Conservation (phyloP, 2,329 filamentous ascomycete species). For the Orbilia ellipsospora region DNA sequence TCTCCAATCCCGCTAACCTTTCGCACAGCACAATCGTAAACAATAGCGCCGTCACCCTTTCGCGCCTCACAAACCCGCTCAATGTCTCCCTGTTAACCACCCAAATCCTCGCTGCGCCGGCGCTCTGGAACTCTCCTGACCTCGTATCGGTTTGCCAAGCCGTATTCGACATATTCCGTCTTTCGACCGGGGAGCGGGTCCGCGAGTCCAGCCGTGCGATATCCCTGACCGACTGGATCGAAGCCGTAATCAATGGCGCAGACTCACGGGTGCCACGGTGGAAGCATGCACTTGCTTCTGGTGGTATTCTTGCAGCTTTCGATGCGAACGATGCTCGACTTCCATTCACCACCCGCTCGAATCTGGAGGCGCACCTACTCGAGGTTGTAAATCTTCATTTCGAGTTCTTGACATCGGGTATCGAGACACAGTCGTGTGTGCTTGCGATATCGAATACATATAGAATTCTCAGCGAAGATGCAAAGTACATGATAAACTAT, state of each 20-base stretch:
- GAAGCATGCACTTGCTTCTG: conserved; percentile 84
- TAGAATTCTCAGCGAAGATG: conserved; percentile 41
- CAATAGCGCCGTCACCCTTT: conserved; percentile 72
- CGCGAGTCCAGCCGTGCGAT: conserved; percentile 63
- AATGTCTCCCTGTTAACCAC: conserved; percentile 79
- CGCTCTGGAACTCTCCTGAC: conserved; percentile 74
- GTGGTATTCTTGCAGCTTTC: conserved; percentile 72
- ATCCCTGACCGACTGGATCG: conserved; percentile 68
- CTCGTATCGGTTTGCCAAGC: conserved; percentile 73
- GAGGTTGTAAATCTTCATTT: conserved; percentile 53
- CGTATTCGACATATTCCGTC: conserved; percentile 77
- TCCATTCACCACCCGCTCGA: conserved; percentile 41
- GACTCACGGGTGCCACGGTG: conserved; percentile 76
- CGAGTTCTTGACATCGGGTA: conserved; percentile 46
- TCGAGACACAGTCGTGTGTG: conserved; percentile 47
- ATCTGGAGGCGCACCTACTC: conserved; percentile 44
- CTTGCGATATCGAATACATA: conserved; percentile 48
- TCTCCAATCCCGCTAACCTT: conserved; percentile 14
- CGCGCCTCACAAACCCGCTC: conserved; percentile 77
- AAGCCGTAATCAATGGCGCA: conserved; percentile 69
- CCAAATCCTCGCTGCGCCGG: conserved; percentile 76
- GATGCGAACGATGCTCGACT: conserved; percentile 42
- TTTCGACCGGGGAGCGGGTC: conserved; percentile 70
- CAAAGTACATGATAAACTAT: conserved; percentile 48
- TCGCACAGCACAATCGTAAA: conserved; percentile 39